These are phyloP conservation scores for Glomus cerebriforme DNA, from an alignment of 192 early-diverging fungal genomes.

Conservation along the genomic window DNA sequence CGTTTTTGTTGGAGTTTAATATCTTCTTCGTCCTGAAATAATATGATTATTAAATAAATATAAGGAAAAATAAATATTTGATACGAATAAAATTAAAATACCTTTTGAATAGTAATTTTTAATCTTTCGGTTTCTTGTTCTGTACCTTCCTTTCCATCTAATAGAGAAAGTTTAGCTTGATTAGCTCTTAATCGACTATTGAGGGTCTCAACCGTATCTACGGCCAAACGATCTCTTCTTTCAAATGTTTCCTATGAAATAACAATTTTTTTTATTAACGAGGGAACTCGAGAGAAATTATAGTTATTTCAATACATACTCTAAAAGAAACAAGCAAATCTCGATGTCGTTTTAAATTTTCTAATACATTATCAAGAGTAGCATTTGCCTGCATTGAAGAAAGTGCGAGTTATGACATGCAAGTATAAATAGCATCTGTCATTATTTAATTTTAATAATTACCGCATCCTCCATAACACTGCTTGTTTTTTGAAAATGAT, in stretches of 20 bases:
- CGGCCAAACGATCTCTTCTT: conserved; percentile 51
- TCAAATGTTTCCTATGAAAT: conserved; percentile 52
- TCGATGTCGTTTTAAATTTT: conserved; percentile 65
- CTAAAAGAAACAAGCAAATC: conserved; percentile 62
- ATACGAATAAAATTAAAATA: conserved; percentile 30
- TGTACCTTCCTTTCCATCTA: neutral
- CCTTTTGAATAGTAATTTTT: conserved; percentile 37
- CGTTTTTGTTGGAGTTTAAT: conserved; percentile 51
- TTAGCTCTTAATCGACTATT: conserved; percentile 57
- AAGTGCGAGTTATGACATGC: too few species aligned
- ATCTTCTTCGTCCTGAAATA: conserved; percentile 52
- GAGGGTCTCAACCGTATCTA: conserved; percentile 51
- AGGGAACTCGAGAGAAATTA: neutral
- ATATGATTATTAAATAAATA: neutral
- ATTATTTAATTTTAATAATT: conserved; percentile 37
- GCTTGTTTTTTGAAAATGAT: conserved; percentile 36
- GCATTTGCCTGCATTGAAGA: conserved; percentile 37
- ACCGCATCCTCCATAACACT: conserved; percentile 38
- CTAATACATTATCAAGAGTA: conserved; percentile 54
- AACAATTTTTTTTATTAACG: conserved; percentile 12
- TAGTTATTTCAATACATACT: conserved; percentile 30
- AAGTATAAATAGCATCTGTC: too few species aligned
- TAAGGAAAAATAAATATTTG: neutral
- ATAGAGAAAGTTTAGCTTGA: conserved; percentile 44
- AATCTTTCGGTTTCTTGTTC: conserved; percentile 47